Evolutionary conservation across 192 early-diverging fungal species (phyloP).

Genomic region (Spizellomyces punctatus): DNA sequence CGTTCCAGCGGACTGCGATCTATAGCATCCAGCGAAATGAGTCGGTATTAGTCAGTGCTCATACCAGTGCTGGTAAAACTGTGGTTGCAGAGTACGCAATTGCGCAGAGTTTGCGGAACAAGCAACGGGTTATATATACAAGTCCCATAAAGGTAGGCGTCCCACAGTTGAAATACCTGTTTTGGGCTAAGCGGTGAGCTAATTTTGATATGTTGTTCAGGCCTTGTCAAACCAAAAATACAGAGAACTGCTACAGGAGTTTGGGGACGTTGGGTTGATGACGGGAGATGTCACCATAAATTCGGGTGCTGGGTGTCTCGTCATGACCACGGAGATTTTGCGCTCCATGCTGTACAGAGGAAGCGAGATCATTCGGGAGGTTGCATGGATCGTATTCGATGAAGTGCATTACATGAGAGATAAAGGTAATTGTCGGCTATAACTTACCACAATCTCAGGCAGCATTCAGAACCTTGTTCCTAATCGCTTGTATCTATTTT

Average conservation of each 20-base stretch:
- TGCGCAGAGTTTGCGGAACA: slow-evolving; percentile 80
- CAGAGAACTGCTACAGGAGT: slow-evolving; percentile 90
- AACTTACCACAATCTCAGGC: too few relatives aligned
- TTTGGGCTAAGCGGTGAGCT: background rate
- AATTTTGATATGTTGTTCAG: slow-evolving; percentile 34
- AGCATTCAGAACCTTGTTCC: background rate
- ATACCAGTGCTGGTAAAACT: slow-evolving; percentile 97
- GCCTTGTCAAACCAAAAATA: slow-evolving; percentile 99
- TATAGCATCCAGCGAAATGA: slow-evolving; percentile 88
- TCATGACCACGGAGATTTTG: slow-evolving; percentile 99
- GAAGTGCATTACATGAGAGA: slow-evolving; percentile 99
- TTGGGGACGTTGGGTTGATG: slow-evolving; percentile 98
- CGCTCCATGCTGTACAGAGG: slow-evolving; percentile 97
- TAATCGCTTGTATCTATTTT: slow-evolving; percentile 8
- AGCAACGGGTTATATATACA: slow-evolving; percentile 96
- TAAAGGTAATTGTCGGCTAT: slow-evolving; percentile 52
- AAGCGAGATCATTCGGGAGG: slow-evolving; percentile 93
- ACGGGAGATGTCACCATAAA: slow-evolving; percentile 98
- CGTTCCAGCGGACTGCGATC: slow-evolving; percentile 90
- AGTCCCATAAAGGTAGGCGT: slow-evolving; percentile 86
- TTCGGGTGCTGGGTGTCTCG: slow-evolving; percentile 85
- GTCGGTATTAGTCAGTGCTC: slow-evolving; percentile 93
- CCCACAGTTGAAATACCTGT: background rate
- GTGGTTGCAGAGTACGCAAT: slow-evolving; percentile 99
- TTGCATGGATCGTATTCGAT: slow-evolving; percentile 97